phyloP scores from a whole-genome alignment of 441 rosid species.

The Mallotus japonicus region DNA sequence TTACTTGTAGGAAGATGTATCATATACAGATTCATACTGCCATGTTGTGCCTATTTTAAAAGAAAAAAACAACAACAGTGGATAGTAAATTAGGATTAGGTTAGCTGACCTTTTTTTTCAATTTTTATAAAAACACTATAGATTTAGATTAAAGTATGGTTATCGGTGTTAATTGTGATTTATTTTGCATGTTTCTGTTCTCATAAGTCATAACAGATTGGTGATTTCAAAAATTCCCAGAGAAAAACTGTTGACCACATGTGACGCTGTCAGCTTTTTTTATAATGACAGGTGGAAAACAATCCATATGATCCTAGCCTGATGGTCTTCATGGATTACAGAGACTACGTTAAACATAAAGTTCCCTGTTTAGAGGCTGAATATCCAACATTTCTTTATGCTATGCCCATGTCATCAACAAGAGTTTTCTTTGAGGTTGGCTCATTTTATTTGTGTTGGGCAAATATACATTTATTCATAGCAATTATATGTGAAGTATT shows the following conservation, averaged over 20 bases:
- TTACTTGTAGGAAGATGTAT: background rate
- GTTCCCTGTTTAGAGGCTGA: constrained; percentile 56
- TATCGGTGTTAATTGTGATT: background rate
- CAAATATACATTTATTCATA: background rate
- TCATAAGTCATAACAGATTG: background rate
- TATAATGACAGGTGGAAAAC: constrained; percentile 71
- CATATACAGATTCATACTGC: too few relatives aligned
- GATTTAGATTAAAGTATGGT: background rate
- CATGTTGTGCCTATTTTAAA: background rate
- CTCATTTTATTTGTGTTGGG: constrained; percentile 16
- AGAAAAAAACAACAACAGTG: background rate
- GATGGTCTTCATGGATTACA: constrained; percentile 99
- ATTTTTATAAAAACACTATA: background rate
- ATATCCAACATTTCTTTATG: constrained; percentile 89
- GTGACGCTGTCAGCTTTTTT: constrained; percentile 16
- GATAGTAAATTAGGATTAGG: background rate
- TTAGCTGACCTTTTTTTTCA: background rate
- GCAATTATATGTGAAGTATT: constrained; percentile 23
- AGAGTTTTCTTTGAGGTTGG: constrained; percentile 90
- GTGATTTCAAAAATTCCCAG: constrained; percentile 1
- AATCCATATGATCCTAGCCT: constrained; percentile 87
- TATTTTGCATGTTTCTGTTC: background rate
- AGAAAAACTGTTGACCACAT: constrained; percentile 7
- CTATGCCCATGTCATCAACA: constrained; percentile 82
- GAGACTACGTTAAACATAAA: constrained; percentile 61